These are phyloP conservation scores for Corrigiola litoralis DNA, from an alignment of 179 eudicot genomes.

Conservation along the genomic window DNA sequence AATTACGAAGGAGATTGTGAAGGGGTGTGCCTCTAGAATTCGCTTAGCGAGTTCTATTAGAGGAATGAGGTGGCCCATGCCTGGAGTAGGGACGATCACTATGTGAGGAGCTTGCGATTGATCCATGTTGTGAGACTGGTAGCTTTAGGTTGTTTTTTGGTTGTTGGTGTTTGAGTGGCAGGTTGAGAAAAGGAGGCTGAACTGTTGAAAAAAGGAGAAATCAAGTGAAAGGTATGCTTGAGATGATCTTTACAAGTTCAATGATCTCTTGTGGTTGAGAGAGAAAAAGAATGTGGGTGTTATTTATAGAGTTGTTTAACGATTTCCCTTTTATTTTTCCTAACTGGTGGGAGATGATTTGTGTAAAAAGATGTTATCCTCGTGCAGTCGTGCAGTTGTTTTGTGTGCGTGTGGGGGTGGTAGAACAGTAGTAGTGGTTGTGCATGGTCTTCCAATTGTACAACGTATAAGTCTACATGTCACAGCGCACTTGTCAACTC, in stretches of 20 bases:
- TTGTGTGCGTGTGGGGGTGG: neutral
- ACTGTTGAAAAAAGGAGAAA: neutral
- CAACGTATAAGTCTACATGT: neutral
- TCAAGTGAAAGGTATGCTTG: neutral
- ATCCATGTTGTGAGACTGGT: no score
- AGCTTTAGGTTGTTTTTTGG: neutral
- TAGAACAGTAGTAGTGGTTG: neutral
- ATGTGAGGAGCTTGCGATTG: constrained; percentile 33
- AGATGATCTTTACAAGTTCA: neutral
- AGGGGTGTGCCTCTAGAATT: neutral
- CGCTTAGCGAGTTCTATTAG: constrained; percentile 45
- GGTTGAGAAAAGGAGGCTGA: neutral
- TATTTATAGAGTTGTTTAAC: constrained; percentile 16
- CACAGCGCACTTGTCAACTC: no score
- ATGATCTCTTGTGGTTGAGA: neutral
- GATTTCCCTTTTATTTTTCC: no score
- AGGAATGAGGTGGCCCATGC: constrained; percentile 88
- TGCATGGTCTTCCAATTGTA: neutral
- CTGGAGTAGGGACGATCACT: constrained; percentile 56
- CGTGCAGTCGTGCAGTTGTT: no score
- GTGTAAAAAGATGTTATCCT: no score
- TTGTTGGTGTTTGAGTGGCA: neutral
- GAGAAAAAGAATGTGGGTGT: constrained; percentile 5
- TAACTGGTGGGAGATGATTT: neutral
- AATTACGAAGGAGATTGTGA: constrained; percentile 32